These are phyloP conservation scores for Rauvolfia tetraphylla DNA, from an alignment of 257 asterid species.

Conservation along the genomic window DNA sequence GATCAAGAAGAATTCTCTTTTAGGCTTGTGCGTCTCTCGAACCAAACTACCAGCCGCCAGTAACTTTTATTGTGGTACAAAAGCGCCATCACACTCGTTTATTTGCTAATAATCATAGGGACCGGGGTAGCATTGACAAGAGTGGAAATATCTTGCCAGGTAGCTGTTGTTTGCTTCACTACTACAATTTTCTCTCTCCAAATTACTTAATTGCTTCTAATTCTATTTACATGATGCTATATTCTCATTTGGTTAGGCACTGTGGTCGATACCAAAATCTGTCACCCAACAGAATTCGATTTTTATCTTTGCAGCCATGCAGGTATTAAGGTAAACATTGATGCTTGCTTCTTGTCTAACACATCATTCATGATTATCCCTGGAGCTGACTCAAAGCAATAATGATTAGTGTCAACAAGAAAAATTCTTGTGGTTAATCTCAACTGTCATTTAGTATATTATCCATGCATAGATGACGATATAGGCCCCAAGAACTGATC, in stretches of 20 bases:
- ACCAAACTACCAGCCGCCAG: constrained; percentile 96
- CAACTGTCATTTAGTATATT: background rate
- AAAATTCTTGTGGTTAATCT: background rate
- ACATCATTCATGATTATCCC: background rate
- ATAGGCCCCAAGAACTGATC: background rate
- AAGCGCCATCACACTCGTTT: constrained; percentile 93
- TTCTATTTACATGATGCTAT: background rate
- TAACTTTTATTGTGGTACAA: constrained; percentile 90
- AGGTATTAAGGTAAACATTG: constrained; percentile 76
- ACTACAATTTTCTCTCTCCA: background rate
- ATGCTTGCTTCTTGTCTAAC: background rate
- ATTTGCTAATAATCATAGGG: constrained; percentile 87
- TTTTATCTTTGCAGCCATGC: constrained; percentile 98
- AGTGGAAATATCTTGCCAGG: constrained; percentile 97
- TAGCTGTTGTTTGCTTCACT: constrained; percentile 18
- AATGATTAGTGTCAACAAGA: background rate
- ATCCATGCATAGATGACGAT: background rate
- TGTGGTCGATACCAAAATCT: constrained; percentile 90
- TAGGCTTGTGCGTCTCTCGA: constrained; percentile 98
- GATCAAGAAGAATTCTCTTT: constrained; percentile 1
- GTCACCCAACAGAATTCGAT: constrained; percentile 96
- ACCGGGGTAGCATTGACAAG: constrained; percentile 79
- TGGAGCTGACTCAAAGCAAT: background rate
- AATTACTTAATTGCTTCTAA: background rate
- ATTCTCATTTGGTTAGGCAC: constrained; percentile 52